Evolutionary conservation across 1,284 basidiomycete genomes (phyloP), one percentile per base, ranked within the genome.

Genomic region (Cutaneotrichosporon mucoides): DNA sequence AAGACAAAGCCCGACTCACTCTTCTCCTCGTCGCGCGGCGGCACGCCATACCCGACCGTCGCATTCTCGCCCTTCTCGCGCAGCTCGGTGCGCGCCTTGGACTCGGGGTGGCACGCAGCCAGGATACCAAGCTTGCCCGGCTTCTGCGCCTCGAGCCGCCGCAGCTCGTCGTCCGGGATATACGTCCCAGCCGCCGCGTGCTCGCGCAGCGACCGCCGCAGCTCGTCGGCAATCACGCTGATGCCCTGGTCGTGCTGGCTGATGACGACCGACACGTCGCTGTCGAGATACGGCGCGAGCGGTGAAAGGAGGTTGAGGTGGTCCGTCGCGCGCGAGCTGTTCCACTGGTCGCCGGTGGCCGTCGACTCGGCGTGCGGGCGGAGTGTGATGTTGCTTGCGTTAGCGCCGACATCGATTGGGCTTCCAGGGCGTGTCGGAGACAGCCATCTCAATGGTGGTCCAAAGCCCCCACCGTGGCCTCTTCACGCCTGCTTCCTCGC

Each of bases 161-260:
- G 64, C 43, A 76, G 61, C 46, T 74, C 71, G 7, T 61, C 62
- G 15, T 68, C 66, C 0, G 61, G 62, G 7, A 78, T 53, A 51
- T 65, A 73, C 35, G 62, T 55, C 5, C 68, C 68, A 44, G 66
- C 56, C 13, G 59, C 56, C 1, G 56, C 58, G 10, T 69, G 56
- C 11, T 68, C 66, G 8, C 70, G 56, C 5, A 70, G 70, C 0
- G 68, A 62, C 15, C 67, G 54, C n/a, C 66, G 63, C 50, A 71
- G 66, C 40, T 75, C 70, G 13, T 73, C 69, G 8, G 68, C 65
- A 10, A 76, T 60, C 15, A 76, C 63, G 65, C 66, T 70, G 36
- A 61, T 70, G 9, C 76, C 76, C 9, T 73, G 63, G 61, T 77
- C 77, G 62, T 79, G 76, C 55, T 79, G 75, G 1, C 75, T 75